A percentile compares a stretch with the other conserved stretches of the same genome.
These are phyloP conservation scores for Komagataella pastoris DNA, from an alignment of 805 yeast species.

Conservation along the genomic window DNA sequence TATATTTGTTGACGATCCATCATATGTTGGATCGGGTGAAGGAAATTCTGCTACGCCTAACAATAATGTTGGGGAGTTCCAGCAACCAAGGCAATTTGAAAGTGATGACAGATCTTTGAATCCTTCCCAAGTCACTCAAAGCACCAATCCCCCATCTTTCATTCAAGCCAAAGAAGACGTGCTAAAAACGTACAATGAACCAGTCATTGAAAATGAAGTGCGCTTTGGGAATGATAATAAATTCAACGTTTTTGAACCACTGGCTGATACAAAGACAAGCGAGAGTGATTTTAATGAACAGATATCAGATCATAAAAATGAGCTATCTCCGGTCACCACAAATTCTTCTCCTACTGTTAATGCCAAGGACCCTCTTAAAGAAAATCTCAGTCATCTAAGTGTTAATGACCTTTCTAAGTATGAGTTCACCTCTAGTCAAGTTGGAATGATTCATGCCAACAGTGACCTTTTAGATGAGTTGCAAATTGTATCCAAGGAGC, in stretches of 20 bases:
- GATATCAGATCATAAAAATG: background rate
- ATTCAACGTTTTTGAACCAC: background rate
- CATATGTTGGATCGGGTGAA: background rate
- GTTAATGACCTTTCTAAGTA: background rate
- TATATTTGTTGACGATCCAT: background rate
- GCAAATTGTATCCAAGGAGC: conserved; percentile 55
- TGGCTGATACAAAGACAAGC: background rate
- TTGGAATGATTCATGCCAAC: conserved; percentile 48
- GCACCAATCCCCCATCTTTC: background rate
- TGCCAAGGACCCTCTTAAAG: background rate
- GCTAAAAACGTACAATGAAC: background rate
- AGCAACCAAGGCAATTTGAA: background rate
- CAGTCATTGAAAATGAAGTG: background rate
- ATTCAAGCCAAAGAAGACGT: background rate
- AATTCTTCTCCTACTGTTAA: conserved; percentile 1
- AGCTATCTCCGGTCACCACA: background rate
- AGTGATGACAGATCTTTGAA: background rate
- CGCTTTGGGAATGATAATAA: background rate
- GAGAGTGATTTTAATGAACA: background rate
- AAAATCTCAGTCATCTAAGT: background rate
- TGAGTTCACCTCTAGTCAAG: conserved; percentile 42
- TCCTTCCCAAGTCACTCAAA: background rate
- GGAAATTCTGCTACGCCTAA: background rate
- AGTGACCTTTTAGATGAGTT: conserved; percentile 47
- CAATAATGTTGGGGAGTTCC: background rate